Evolutionary conservation across 257 asterid genomes (phyloP), one percentile per base, ranked within the genome.

Genomic region (Solanum sitiens): DNA sequence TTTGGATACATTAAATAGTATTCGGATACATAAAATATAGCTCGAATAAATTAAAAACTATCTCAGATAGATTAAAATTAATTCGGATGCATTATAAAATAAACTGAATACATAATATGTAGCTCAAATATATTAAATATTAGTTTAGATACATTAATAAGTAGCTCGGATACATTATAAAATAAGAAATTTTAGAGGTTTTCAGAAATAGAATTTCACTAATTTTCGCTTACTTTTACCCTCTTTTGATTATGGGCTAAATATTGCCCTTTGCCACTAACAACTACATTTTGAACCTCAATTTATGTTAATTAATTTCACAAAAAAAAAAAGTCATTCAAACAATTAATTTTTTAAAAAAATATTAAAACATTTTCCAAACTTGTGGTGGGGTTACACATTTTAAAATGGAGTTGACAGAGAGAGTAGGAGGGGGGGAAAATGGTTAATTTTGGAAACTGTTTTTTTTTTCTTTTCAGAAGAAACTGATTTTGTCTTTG

Each of bases 361-460:
- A 35, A 27, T 1, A 27, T 27, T 27, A 27, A 5, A 37, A 37
- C 7, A 37, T 21, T 23, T 61, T 15, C 3, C 42, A 70, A 70
- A 70, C 40, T 70, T 72, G 25, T 18, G 7, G 27, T 72, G 45
- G 79, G 79, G 45, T 35, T 72, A 35, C 45, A 72, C 27, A 9
- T 35, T 72, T 72, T 18, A 72, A 72, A 72, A 35, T 72, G 47
- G 45, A 35, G 6, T 27, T 47, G 32, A 35, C 74, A 42, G 53
- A 12, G 21, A 21, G 33, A 75, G 27, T 10, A 23, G 9, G 42
- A 45, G 25, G 65, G 15, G 15, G n/a, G 45, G 6, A 68, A 84
- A 88, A 85, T 44, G 61, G 86, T 61, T 61, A 47, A 40, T 23
- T n/a, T 85, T 37, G 83, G 74, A 87, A 74, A 87, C 86, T 85